Evolutionary conservation across 2,329 filamentous ascomycete genomes (phyloP).

Genomic region (Nemania sp.): DNA sequence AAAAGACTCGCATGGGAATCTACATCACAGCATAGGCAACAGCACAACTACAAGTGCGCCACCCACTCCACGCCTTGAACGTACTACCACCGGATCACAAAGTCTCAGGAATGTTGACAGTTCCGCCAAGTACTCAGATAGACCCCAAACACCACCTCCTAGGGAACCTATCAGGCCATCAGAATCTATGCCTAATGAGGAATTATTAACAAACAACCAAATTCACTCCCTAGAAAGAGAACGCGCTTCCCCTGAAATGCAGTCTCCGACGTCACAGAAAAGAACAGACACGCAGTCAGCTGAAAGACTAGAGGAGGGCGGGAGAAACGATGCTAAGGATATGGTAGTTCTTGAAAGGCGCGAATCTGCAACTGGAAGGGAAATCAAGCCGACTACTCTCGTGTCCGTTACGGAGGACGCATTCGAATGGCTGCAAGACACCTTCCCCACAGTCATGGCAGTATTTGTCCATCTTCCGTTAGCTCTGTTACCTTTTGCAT

Average conservation of each 20-base stretch:
- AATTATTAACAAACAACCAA: not conserved
- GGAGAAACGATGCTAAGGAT: not conserved
- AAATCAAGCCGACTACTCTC: slow-evolving; percentile 58
- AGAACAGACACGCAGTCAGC: slow-evolving; percentile 31
- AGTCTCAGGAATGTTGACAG: not conserved
- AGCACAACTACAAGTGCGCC: slow-evolving; percentile 5
- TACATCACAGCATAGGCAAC: not conserved
- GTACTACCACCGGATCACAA: not conserved
- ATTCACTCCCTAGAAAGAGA: slow-evolving; percentile 2
- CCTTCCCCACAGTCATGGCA: slow-evolving; percentile 76
- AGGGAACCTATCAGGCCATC: not conserved
- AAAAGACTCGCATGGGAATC: slow-evolving; percentile 11
- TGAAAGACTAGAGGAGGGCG: slow-evolving; percentile 16
- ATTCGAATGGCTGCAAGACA: slow-evolving; percentile 73
- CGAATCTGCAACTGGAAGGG: not conserved
- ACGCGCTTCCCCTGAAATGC: not conserved
- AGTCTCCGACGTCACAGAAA: not conserved
- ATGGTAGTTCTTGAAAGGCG: not conserved
- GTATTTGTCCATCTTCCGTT: slow-evolving; percentile 75
- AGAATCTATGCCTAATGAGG: not conserved
- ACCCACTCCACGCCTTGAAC: not conserved
- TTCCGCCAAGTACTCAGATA: not conserved
- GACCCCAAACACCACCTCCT: not conserved
- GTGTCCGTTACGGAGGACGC: slow-evolving; percentile 59
- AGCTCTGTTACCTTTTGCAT: slow-evolving; percentile 76